Base-by-base conservation (phyloP, 768 basidiomycete species). In the button mushroom (Agaricus bisporus) region DNA sequence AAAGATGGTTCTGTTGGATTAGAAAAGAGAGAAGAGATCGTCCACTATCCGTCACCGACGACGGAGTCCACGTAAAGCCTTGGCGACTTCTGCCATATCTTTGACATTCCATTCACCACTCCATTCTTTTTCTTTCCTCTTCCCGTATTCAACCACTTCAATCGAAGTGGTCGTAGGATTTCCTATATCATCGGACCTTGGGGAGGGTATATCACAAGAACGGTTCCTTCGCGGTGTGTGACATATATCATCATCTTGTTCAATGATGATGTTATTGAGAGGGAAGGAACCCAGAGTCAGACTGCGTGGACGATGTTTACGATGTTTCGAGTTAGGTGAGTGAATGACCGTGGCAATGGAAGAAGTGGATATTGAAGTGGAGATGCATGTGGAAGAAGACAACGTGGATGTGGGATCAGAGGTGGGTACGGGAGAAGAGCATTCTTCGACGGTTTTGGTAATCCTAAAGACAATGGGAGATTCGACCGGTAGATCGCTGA, bases 91-190 rank as follows among this genome's bases (percentile, higher is more conserved):
- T 14, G 64, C 62, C 66, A 72, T 69, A 59, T 72, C 70, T 50
- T 55, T 57, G 18, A 67, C 41, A 55, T 72, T 72, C 71, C 71
- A 72, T 52, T 71, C 69, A 9, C 71, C 71, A 50, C 66, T 71
- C 71, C 71, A 72, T 46, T 71, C 71, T 44, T 60, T 61, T 57
- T 69, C 68, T 59, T 69, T 69, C 36, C 68, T 55, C 37, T 61
- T 61, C 18, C 67, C 63, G 50, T 50, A 65, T 14, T 62, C 63
- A n/a, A 41, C 32, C 35, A 57, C 32, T 12, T 54, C 48, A 6
- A 14, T 39, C 3, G 12, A 6, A 43, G n/a, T 22, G 20, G 11
- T 12, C 7, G 42, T 37, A 4, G 50, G 36, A 32, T 32, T 11
- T 32, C 32, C 32, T 11, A 32, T 32, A 28, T 48, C 41, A n/a